Percentiles rank a stretch among this genome's conserved stretches.
Evolutionary conservation across 768 basidiomycete genomes (phyloP).

Genomic region (Agaricus subrufescens): DNA sequence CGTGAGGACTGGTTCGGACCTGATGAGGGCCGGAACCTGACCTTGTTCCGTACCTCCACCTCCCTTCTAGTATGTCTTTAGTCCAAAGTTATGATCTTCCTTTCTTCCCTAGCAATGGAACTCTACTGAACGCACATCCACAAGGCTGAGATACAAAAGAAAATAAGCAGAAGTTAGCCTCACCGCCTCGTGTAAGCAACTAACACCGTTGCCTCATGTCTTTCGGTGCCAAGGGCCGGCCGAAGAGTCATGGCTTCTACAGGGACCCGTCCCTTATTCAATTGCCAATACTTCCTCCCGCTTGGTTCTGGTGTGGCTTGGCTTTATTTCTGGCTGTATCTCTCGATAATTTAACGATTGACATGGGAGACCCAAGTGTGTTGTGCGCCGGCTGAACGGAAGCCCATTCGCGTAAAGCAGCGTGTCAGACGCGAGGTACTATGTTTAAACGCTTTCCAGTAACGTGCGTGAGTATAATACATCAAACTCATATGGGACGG

Average conservation of each 20-base stretch:
- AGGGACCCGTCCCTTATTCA: not conserved
- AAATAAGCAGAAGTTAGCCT: not conserved
- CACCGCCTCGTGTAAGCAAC: conserved; percentile 1
- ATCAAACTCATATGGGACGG: too few relatives aligned
- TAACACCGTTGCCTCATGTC: conserved; percentile 6
- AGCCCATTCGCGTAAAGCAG: not conserved
- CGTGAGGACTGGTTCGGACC: too few relatives aligned
- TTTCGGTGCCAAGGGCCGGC: not conserved
- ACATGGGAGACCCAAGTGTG: not conserved
- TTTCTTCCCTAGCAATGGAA: not conserved
- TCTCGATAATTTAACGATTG: not conserved
- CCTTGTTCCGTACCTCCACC: not conserved
- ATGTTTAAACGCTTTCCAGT: not conserved
- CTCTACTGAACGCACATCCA: not conserved
- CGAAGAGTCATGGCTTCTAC: not conserved
- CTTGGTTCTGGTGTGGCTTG: not conserved
- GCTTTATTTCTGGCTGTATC: not conserved
- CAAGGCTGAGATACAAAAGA: not conserved
- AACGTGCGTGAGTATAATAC: not conserved
- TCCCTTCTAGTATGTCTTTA: not conserved
- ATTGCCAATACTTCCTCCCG: not conserved
- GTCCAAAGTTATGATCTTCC: too few relatives aligned
- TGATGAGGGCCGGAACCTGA: too few relatives aligned
- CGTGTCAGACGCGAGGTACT: not conserved
- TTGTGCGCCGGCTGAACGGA: not conserved